A percentile compares a stretch with the other conserved stretches of the same genome.
Evolutionary conservation across 2,329 filamentous ascomycete species (phyloP).

Genomic region (Colletotrichum theobromicola): DNA sequence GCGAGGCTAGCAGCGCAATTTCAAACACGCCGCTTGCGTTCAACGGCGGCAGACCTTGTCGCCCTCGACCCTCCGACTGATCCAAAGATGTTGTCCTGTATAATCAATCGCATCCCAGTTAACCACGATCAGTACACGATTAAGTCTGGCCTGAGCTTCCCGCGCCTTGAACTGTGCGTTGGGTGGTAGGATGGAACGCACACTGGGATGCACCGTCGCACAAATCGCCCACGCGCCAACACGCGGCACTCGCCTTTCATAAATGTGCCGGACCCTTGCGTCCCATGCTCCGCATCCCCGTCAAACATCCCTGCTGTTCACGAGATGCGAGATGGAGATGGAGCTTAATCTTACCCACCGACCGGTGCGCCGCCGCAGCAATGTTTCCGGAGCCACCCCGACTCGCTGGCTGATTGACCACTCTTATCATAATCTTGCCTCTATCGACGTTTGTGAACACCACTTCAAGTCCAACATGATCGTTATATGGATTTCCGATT

Average conservation of each 20-base stretch:
- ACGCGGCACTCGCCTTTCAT: conserved; percentile 3
- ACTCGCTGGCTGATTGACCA: conserved; percentile 2
- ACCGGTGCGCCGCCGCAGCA: conserved; percentile 17
- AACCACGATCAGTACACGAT: not conserved
- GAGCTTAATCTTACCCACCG: conserved; percentile 23
- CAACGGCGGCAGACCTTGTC: not conserved
- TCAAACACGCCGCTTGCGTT: not conserved
- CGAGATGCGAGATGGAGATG: conserved; percentile 21
- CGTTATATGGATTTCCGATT: not conserved
- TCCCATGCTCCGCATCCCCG: conserved; percentile 13
- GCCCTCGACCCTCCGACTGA: not conserved
- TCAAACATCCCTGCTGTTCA: conserved; percentile 10
- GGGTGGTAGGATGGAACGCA: not conserved
- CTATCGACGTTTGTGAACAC: not conserved
- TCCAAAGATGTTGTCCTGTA: not conserved
- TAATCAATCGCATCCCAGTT: not conserved
- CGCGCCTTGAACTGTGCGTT: conserved; percentile 1
- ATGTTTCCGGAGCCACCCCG: conserved; percentile 14
- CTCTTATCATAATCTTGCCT: not conserved
- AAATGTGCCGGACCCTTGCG: conserved; percentile 11
- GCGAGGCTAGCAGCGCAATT: not conserved
- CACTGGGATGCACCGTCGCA: conserved; percentile 6
- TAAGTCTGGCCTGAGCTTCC: conserved; percentile 13
- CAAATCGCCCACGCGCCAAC: conserved; percentile 10
- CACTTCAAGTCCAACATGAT: not conserved